phyloP scores from a whole-genome alignment of 1,284 basidiomycete species.

The Fomitopsis pinicola region DNA sequence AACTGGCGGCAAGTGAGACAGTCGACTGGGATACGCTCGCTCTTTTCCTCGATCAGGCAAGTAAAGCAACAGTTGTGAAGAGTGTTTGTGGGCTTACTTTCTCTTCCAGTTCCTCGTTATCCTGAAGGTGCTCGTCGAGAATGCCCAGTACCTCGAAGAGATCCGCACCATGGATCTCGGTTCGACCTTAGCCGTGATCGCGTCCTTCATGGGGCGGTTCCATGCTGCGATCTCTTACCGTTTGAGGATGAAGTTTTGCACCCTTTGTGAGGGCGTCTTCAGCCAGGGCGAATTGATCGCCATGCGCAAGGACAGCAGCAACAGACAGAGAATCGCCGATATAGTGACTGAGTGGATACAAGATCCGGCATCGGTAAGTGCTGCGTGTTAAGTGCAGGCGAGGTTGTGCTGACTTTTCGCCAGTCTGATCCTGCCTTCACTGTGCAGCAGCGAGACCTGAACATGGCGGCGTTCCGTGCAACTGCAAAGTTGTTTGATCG shows the following conservation, averaged over 20 bases:
- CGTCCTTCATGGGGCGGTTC: constrained; percentile 64
- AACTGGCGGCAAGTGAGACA: constrained; percentile 37
- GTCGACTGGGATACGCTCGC: constrained; percentile 52
- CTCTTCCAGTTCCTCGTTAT: constrained; percentile 60
- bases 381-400: not conserved
- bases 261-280: constrained; percentile 67
- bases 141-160: constrained; percentile 53
- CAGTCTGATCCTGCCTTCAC: constrained; percentile 20
- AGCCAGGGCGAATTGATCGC: constrained; percentile 56
- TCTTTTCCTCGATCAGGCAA: constrained; percentile 73
- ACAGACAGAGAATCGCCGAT: constrained; percentile 72
- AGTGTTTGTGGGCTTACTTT: not conserved
- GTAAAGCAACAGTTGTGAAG: constrained; percentile 7
- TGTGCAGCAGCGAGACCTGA: constrained; percentile 59
- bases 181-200: constrained; percentile 59
- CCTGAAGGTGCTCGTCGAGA: constrained; percentile 74
- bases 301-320: constrained; percentile 60
- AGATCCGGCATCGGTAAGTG: constrained; percentile 42
- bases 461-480: constrained; percentile 67
- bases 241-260: constrained; percentile 74
- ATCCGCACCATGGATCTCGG: constrained; percentile 68
- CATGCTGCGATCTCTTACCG: constrained; percentile 51
- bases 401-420: constrained; percentile 6
- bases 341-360: constrained; percentile 76
- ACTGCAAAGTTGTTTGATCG: constrained; percentile 75